A percentile compares a stretch with the other conserved stretches of the same genome.
phyloP scores from a whole-genome alignment of 164 flowering plant species.

The Liriodendron chinense region DNA sequence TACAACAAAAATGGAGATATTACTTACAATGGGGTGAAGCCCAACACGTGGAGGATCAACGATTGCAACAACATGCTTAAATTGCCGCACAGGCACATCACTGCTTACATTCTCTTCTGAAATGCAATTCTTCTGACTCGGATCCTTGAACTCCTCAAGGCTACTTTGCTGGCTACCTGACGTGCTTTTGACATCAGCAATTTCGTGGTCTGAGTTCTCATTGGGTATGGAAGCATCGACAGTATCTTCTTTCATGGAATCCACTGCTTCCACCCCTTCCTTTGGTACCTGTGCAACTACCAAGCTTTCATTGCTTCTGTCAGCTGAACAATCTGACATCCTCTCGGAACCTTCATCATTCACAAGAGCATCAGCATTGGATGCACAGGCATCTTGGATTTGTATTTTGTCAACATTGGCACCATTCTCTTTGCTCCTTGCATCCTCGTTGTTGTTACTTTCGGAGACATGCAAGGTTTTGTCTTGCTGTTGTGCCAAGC shows the following conservation, averaged over 20 bases:
- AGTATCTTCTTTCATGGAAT: not conserved
- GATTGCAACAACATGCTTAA: slow-evolving; percentile 77
- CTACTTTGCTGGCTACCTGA: slow-evolving; percentile 17
- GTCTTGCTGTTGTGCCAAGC: slow-evolving; percentile 31
- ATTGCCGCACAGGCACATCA: slow-evolving; percentile 25
- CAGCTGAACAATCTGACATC: slow-evolving; percentile 1
- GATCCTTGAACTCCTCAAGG: slow-evolving; percentile 19
- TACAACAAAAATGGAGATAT: not conserved
- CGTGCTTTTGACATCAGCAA: slow-evolving; percentile 21
- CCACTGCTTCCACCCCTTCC: not conserved
- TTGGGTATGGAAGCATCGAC: not conserved
- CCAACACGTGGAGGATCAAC: slow-evolving; percentile 97
- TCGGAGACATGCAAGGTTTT: slow-evolving; percentile 24
- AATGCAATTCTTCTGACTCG: slow-evolving; percentile 15
- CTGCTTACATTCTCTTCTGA: slow-evolving; percentile 22
- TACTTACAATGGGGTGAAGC: slow-evolving; percentile 89
- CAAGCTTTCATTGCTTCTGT: not conserved
- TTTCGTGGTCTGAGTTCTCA: slow-evolving; percentile 20
- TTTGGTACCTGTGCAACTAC: not conserved
- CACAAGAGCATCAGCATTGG: not conserved
- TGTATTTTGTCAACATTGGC: slow-evolving; percentile 9
- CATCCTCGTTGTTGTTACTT: slow-evolving; percentile 23
- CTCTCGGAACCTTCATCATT: not conserved
- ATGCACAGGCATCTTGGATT: slow-evolving; percentile 15
- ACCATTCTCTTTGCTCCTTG: slow-evolving; percentile 22